Evolutionary conservation across 2,329 filamentous ascomycete species (phyloP).

Genomic region (Xylariaceae sp.): DNA sequence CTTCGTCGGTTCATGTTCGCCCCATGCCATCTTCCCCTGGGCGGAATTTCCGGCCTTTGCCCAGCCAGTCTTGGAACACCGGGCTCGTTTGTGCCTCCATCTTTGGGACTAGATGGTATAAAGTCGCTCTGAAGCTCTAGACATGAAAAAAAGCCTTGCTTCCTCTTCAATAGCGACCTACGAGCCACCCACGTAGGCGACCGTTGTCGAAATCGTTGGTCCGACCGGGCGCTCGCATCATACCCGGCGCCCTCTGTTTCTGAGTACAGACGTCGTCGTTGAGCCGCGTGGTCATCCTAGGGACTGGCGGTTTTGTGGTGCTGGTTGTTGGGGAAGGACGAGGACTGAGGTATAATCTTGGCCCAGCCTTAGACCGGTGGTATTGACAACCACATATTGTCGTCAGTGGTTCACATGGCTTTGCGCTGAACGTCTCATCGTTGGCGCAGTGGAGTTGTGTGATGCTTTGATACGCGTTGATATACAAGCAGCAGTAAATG

Average conservation of each 20-base stretch:
- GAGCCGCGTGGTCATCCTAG: not conserved
- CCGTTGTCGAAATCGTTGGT: not conserved
- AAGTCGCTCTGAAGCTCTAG: not conserved
- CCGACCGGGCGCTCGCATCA: not conserved
- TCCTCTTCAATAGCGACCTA: not conserved
- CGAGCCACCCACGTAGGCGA: no score
- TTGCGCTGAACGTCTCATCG: not conserved
- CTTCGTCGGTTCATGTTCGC: slow-evolving; percentile 62
- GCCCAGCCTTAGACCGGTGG: not conserved
- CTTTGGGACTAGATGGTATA: not conserved
- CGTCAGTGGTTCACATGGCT: not conserved
- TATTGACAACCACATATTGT: not conserved
- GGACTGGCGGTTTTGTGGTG: not conserved
- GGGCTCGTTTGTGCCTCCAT: slow-evolving; percentile 26
- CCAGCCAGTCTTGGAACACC: slow-evolving; percentile 58
- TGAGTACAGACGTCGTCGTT: not conserved
- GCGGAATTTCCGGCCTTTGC: slow-evolving; percentile 43
- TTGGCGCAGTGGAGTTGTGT: not conserved
- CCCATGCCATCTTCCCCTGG: slow-evolving; percentile 58
- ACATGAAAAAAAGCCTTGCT: not conserved
- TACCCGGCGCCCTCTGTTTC: not conserved
- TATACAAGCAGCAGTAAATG: not conserved
- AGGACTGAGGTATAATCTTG: not conserved
- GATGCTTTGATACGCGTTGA: not conserved
- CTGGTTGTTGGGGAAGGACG: not conserved